Conservation (phyloP, 768 basidiomycete species). For the Amanita pallidorosea region DNA sequence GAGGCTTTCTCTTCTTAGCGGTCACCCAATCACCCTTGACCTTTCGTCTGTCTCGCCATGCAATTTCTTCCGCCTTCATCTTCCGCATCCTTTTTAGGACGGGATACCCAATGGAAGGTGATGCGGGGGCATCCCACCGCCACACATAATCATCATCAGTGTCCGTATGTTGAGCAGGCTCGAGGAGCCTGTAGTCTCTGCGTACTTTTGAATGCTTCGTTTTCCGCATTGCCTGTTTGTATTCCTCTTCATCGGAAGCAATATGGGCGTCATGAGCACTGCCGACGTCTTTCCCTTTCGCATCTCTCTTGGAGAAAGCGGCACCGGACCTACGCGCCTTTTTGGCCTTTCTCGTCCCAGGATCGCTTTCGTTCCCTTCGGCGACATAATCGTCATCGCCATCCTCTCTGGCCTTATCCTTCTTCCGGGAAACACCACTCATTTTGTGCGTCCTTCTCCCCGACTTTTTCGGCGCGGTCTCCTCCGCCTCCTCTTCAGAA, state of each 20-base stretch:
- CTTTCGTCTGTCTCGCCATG: not conserved
- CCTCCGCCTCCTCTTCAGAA: conserved; percentile 2
- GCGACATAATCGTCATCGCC: conserved; percentile 9
- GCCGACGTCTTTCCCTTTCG: conserved; percentile 20
- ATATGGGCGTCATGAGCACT: conserved; percentile 11
- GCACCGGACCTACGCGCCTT: conserved; percentile 11
- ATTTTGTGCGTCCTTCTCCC: not conserved
- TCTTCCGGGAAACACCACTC: not conserved
- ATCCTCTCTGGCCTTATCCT: conserved; percentile 3
- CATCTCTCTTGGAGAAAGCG: conserved; percentile 19
- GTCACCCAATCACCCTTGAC: conserved; percentile 1
- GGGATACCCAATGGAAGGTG: not conserved
- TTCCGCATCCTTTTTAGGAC: conserved; percentile 1
- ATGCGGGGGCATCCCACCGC: not conserved
- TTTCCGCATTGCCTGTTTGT: conserved; percentile 10
- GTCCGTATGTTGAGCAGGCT: not conserved
- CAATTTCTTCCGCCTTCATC: conserved; percentile 2
- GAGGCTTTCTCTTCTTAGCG: not conserved
- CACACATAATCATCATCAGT: conserved; percentile 5
- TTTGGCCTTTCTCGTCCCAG: conserved; percentile 8
- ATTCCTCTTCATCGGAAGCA: conserved; percentile 11
- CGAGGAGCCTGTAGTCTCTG: not conserved
- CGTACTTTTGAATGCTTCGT: not conserved
- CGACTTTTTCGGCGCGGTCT: not conserved
- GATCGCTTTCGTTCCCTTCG: conserved; percentile 14